A percentile compares a stretch with the other conserved stretches of the same genome.
These are phyloP conservation scores for Leccinellum albellum DNA, from an alignment of 768 basidiomycete species.

Conservation along the genomic window DNA sequence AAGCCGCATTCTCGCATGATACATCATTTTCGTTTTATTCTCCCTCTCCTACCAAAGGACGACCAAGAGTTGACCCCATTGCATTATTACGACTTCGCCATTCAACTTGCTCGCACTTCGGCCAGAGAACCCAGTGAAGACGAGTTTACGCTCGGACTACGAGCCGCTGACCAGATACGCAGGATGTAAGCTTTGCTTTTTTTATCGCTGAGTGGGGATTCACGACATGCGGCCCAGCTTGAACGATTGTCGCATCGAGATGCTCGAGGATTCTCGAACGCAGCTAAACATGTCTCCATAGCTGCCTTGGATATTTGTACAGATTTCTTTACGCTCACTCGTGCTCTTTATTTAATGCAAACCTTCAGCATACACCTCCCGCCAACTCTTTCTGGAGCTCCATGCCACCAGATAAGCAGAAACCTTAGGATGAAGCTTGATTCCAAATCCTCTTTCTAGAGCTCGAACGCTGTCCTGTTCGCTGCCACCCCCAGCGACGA, in stretches of 20 bases:
- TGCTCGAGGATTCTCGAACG: conserved; percentile 54
- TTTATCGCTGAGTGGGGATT: background rate
- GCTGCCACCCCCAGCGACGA: conserved; percentile 34
- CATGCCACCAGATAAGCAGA: conserved; percentile 43
- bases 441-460: conserved; percentile 39
- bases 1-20: conserved; percentile 75
- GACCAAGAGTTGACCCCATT: conserved; percentile 63
- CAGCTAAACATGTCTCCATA: conserved; percentile 31
- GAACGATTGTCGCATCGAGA: conserved; percentile 61
- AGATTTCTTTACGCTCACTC: background rate
- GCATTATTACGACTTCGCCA: conserved; percentile 74
- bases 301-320: background rate
- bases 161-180: conserved; percentile 58
- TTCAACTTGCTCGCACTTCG: conserved; percentile 67
- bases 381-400: conserved; percentile 44
- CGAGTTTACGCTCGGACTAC: conserved; percentile 63
- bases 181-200: conserved; percentile 40
- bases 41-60: conserved; percentile 56
- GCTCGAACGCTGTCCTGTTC: conserved; percentile 36
- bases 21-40: conserved; percentile 75
- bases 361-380: conserved; percentile 40
- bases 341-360: conserved; percentile 41
- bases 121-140: conserved; percentile 57
- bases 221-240: conserved; percentile 37
- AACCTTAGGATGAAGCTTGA: conserved; percentile 36